Evolutionary conservation across 129 eudicot species (phyloP), one percentile per base, ranked within the genome.

Genomic region (Flaveria bidentis): DNA sequence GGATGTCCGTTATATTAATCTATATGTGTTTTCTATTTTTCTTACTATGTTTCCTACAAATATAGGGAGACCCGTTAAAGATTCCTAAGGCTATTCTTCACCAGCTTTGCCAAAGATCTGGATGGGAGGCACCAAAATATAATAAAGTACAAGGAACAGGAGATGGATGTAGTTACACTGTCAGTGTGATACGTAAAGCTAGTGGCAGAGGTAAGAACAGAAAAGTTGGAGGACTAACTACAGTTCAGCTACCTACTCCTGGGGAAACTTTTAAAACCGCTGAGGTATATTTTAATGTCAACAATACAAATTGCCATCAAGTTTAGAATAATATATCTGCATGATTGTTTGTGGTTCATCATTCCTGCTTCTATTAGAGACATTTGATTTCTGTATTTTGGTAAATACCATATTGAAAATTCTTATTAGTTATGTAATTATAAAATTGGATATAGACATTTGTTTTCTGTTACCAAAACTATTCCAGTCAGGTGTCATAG

Each of bases 121-220:
- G 97, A 22, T 94, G 98, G 98, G 98, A 87, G 66, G 91, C 98
- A 62, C 98, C 98, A 73, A 94, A 91, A 76, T 94, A 86, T 87
- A 83, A 70, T 81, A 94, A 89, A 78, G 82, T 85, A 64, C 83
- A 65, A 80, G 84, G 79, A 36, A 87, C 70, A 81, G 86, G 86
- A 67, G 78, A 82, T 53, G 78, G 79, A 76, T 72, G 84, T 64
- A 83, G 85, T 64, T 94, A 94, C 82, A 82, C 91, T 57, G 88
- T 94, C 23, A 94, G 93, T 66, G 85, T 94, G 69, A 74, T 94
- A 81, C 90, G 96, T n/a, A 94, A 91, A 86, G 87, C 98, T 69
- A 94, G 91, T 47, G 98, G 98, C 66, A 87, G 98, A 82, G 98
- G 98, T 79, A 94, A 94, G 84, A 94, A 81, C 78, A 88, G 96